These are phyloP conservation scores for Eremothecium cymbalariae DNA, from an alignment of 1,139 yeast species.

Conservation along the genomic window DNA sequence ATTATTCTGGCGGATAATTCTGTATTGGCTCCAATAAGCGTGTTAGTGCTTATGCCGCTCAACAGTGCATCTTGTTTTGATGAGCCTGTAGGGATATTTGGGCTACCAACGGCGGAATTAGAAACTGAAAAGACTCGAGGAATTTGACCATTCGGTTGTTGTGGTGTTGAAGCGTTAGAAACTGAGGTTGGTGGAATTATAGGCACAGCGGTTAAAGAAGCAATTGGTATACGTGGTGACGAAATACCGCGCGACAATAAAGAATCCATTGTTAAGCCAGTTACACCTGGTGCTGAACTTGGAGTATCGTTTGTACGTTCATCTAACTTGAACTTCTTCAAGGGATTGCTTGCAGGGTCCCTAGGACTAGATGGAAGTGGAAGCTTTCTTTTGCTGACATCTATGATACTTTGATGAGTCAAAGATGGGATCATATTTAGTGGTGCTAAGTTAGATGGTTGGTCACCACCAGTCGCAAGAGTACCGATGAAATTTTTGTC, in stretches of 20 bases:
- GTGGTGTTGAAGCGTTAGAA: conserved; percentile 10
- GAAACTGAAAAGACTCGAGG: too few relatives aligned
- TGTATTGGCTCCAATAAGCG: not conserved
- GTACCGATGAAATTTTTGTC: conserved; percentile 19
- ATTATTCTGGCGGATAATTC: too few relatives aligned
- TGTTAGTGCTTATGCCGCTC: not conserved
- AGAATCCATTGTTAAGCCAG: conserved; percentile 21
- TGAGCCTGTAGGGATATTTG: too few relatives aligned
- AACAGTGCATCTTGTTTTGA: too few relatives aligned
- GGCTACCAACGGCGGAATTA: too few relatives aligned
- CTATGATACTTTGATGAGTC: conserved; percentile 8
- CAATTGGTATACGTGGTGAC: conserved; percentile 19
- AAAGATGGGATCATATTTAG: conserved; percentile 13
- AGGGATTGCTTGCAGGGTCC: conserved; percentile 21
- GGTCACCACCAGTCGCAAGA: conserved; percentile 9
- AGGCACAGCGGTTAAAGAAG: conserved; percentile 11
- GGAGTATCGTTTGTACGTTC: conserved; percentile 11
- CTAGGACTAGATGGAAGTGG: conserved; percentile 17
- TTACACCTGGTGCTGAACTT: not conserved
- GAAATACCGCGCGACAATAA: conserved; percentile 23
- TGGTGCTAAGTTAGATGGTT: conserved; percentile 9
- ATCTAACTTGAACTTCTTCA: conserved; percentile 22
- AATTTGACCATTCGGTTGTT: too few relatives aligned
- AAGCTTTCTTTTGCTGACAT: conserved; percentile 19
- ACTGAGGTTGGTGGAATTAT: too few relatives aligned